Percentiles rank a stretch among this genome's conserved stretches.
Evolutionary conservation across 176 grass and related monocot genomes (phyloP).

Genomic region (Triticum monococcum): DNA sequence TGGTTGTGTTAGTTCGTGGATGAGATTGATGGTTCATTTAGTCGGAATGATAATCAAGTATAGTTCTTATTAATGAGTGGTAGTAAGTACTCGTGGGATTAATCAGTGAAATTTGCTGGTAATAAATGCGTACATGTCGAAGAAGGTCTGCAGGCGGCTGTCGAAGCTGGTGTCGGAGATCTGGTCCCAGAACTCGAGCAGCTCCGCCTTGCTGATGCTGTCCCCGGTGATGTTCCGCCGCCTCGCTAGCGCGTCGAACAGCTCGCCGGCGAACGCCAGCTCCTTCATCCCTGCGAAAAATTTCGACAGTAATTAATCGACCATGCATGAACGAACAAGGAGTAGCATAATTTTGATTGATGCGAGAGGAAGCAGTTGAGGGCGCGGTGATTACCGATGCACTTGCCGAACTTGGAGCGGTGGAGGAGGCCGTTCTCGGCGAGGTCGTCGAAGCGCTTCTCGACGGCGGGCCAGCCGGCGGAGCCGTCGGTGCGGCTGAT

Average conservation of each 20-base stretch:
- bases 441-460: constrained; percentile 65
- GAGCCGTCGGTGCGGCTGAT: constrained; percentile 66
- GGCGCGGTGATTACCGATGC: constrained; percentile 51
- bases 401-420: constrained; percentile 76
- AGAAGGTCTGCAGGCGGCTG: constrained; percentile 88
- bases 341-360: not conserved
- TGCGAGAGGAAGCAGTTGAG: not conserved
- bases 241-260: constrained; percentile 78
- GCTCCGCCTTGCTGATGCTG: constrained; percentile 69
- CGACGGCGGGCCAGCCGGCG: constrained; percentile 55
- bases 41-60: no score
- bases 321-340: not conserved
- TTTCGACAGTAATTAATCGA: not conserved
- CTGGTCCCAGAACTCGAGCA: constrained; percentile 91
- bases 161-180: constrained; percentile 91
- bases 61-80: no score
- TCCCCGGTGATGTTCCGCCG: constrained; percentile 66
- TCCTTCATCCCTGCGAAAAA: constrained; percentile 63
- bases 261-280: constrained; percentile 68
- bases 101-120: no score
- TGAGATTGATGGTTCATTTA: no score
- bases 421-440: constrained; percentile 55
- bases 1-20: no score
- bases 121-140: constrained; percentile 62
- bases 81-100: no score